Base-by-base conservation (phyloP, 768 basidiomycete genomes). In the Phlebiopsis gigantea region DNA sequence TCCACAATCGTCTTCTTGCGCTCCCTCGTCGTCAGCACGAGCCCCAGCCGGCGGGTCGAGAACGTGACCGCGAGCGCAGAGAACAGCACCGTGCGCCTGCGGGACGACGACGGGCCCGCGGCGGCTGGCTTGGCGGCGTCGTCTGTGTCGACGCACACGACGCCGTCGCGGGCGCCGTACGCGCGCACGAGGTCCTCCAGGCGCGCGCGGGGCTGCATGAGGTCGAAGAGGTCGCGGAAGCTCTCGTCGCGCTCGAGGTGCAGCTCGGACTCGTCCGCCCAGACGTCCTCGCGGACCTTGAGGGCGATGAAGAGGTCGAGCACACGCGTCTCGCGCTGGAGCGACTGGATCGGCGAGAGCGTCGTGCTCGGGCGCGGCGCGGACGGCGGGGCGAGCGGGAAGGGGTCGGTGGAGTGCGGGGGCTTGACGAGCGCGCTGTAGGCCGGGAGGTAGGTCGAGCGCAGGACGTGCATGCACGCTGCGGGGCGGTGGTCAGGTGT, bases 391-490 rank as follows among this genome's bases (percentile, higher is more conserved):
- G 70, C 69, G 53, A 77, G 69, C 0, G 88, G 89, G 71, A 91
- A 93, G 0, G 90, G 89, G 61, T 93, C 88, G 45, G 85, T 86
- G 4, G 85, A 75, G 70, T 92, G 91, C 0, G 87, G 87, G 0
- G 75, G 65, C 24, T 83, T 80, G 58, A 93, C 75, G 46, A 86
- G 77, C 15, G 76, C 72, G 22, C 72, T 70, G 66, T 93, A 93
- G 0, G 80, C 72, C 5, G 83, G 79, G 43, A 93, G 73, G 68
- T 90, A 91, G 0, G 83, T 82, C 0, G 85, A 87, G 34, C 91
- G 81, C 4, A 93, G 77, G 58, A 92, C 79, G 62, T 91, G 84
- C 89, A 90, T 92, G 70, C 80, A 88, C 12, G 88, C 87, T 85
- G 31, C 22, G 46, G 7, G 15, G 14, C 19, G 28, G 10, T 8